Base-by-base conservation (phyloP, 169 alveolate genomes). In the Eimeria mitis region DNA sequence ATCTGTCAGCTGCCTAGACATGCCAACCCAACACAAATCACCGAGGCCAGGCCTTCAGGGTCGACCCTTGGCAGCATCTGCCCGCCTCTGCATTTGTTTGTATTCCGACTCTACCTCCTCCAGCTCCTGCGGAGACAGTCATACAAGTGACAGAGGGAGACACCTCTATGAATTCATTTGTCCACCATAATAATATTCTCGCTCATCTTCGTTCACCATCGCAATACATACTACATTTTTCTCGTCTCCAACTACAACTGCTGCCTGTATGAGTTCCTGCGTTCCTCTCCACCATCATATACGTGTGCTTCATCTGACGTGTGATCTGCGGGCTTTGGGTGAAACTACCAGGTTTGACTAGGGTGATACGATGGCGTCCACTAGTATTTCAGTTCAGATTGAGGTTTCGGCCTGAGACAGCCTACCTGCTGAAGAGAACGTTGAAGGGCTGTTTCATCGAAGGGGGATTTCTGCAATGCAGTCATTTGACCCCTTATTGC, bases 401-500 rank as follows among this genome's bases (percentile, higher is more conserved):
- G n/a, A n/a, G n/a, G n/a, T n/a, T n/a, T n/a, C n/a, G n/a, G n/a
- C n/a, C n/a, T n/a, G n/a, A n/a, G n/a, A n/a, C n/a, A n/a, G n/a
- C 89, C 34, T 31, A 95, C 96, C n/a, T 54, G 75, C 54, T 95
- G 81, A 42, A 95, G 78, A 31, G 75, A 71, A 8, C 89, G 81
- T 21, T 68, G 89, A 25, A 59, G 68, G 28, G 78, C 71, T 49
- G 81, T 70, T 37, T 95, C 97, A 61, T 97, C 96, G 76, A 89
- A 94, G 3, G 96, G 94, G 11, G 97, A 95, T 19, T 40, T 65
- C 90, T 97, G 95, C 42, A 98, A 95, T 37, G 94, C 96, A 75
- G 96, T 95, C 63, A 97, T 92, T 89, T 98, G 98, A 28, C 97
- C 97, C 85, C 92, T 94, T 52, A 98, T 89, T 42, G 99, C 99